Conservation (phyloP, 495 filamentous ascomycete genomes). For the Xylaria nigripes region DNA sequence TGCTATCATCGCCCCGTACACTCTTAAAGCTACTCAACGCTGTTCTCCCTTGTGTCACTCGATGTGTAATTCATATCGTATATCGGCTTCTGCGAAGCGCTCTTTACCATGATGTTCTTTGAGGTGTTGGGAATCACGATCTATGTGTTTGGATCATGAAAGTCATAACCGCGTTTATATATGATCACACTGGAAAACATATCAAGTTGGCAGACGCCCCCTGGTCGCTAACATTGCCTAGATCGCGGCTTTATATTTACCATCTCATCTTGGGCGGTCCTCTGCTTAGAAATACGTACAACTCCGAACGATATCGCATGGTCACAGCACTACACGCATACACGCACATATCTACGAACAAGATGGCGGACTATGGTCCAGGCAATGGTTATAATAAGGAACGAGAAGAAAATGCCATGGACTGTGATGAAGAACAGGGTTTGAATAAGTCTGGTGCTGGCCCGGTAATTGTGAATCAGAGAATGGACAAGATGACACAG, state of each 20-base stretch:
- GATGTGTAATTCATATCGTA: not conserved
- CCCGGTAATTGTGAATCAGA: conserved; percentile 24
- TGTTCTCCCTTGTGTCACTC: conserved; percentile 1
- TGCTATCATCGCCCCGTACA: not conserved
- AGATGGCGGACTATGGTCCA: conserved; percentile 34
- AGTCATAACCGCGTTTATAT: not conserved
- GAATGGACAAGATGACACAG: conserved; percentile 42
- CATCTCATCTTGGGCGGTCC: not conserved
- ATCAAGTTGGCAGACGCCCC: not conserved
- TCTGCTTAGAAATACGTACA: not conserved
- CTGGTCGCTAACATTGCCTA: conserved; percentile 1
- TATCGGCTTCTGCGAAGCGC: not conserved
- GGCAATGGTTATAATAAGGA: conserved; percentile 39
- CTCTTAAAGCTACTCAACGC: not conserved
- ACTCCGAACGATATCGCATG: conserved; percentile 5
- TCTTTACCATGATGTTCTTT: not conserved
- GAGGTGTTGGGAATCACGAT: not conserved
- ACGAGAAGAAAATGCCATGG: conserved; percentile 35
- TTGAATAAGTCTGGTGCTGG: conserved; percentile 33
- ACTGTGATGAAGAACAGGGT: conserved; percentile 32
- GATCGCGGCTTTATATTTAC: not conserved
- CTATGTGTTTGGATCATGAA: not conserved
- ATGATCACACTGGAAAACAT: not conserved
- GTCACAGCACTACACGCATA: not conserved
- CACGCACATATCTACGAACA: not conserved